phyloP scores from a whole-genome alignment of 768 basidiomycete species.

The Psilocybe cubensis region DNA sequence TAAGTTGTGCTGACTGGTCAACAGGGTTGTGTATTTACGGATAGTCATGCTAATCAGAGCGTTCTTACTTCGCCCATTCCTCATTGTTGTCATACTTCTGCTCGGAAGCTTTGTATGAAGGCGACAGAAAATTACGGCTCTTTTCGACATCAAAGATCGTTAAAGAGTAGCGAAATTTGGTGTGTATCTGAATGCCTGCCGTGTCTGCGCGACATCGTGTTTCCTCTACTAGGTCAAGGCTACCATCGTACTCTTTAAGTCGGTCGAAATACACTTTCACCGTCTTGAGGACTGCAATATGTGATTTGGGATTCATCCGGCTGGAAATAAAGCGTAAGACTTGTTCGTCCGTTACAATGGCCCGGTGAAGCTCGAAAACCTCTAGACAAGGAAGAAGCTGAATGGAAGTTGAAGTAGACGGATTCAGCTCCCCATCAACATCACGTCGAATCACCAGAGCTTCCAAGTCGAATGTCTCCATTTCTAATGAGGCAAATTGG shows the following conservation, averaged over 20 bases:
- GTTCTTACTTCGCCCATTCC: too few relatives aligned
- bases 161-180: not conserved
- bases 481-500: too few relatives aligned
- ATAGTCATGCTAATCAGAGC: too few relatives aligned
- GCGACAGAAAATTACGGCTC: not conserved
- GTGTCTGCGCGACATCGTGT: not conserved
- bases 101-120: not conserved
- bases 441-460: not conserved
- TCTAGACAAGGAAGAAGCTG: not conserved
- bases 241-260: not conserved
- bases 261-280: not conserved
- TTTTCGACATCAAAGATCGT: not conserved
- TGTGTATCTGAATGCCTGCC: not conserved
- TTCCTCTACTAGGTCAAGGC: not conserved
- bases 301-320: not conserved
- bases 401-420: not conserved
- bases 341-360: not conserved
- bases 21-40: too few relatives aligned
- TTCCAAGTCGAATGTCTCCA: not conserved
- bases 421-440: not conserved
- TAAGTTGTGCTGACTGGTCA: too few relatives aligned
- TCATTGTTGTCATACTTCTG: too few relatives aligned
- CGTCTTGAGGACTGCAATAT: not conserved
- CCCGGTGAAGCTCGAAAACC: not conserved
- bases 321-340: not conserved